phyloP scores from a whole-genome alignment of 305 asterid genomes.

The Stenogyne calaminthoides region DNA sequence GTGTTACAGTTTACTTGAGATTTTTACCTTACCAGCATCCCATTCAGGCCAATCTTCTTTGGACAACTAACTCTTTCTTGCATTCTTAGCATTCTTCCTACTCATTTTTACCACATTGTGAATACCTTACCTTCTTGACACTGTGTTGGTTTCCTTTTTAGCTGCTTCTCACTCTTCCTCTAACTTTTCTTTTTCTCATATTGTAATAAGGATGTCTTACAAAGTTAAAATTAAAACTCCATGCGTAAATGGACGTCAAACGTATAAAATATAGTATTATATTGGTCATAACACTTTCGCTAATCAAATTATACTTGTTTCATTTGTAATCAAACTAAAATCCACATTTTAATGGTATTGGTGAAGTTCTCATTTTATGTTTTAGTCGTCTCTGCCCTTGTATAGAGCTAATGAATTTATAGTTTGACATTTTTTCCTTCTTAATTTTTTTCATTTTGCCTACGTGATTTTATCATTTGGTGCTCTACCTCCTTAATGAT shows the following conservation, averaged over 20 bases:
- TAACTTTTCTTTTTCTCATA: no score
- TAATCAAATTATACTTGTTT: no score
- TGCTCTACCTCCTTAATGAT: not conserved
- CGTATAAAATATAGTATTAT: no score
- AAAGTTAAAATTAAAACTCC: not conserved
- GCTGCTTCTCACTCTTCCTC: no score
- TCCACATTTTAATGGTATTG: no score
- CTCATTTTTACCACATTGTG: not conserved
- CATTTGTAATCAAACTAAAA: no score
- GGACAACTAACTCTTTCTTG: not conserved
- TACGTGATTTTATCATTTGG: not conserved
- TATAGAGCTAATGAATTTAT: not conserved
- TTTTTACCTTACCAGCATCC: not conserved
- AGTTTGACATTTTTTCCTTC: not conserved
- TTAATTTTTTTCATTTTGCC: not conserved
- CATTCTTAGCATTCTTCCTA: not conserved
- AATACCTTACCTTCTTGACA: no score
- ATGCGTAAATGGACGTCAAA: no score
- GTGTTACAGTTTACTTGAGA: not conserved
- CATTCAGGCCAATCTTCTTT: not conserved
- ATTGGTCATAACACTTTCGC: no score
- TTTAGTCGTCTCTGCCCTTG: not conserved
- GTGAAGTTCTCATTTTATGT: no score
- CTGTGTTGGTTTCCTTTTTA: no score
- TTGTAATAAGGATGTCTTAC: not conserved